phyloP scores from a whole-genome alignment of 2,329 filamentous ascomycete species.

The Fusarium redolens region DNA sequence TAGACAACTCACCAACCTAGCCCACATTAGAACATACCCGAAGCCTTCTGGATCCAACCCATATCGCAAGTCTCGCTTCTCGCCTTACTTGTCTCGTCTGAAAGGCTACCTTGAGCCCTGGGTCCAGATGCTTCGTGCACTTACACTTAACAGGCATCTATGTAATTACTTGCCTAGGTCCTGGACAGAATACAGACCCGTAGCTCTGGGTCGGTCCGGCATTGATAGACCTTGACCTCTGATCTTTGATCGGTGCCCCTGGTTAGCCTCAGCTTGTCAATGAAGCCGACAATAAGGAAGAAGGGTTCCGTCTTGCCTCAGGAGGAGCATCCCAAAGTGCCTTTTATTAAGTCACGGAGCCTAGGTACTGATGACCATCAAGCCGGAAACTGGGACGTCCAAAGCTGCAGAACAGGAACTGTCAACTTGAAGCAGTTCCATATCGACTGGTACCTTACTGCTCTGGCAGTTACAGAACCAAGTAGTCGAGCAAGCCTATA shows the following conservation, averaged over 20 bases:
- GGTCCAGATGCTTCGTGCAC: conserved; percentile 9
- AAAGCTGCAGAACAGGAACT: not conserved
- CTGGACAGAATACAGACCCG: conserved; percentile 13
- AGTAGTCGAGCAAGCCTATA: conserved; percentile 9
- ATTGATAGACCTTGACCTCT: conserved; percentile 33
- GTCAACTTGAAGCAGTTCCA: conserved; percentile 5
- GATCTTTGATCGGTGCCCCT: conserved; percentile 21
- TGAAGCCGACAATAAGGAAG: conserved; percentile 12
- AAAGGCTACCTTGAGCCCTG: conserved; percentile 4
- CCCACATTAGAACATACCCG: conserved; percentile 20
- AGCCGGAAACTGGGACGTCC: not conserved
- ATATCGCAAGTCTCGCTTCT: conserved; percentile 6
- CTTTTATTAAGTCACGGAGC: not conserved
- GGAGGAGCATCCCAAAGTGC: not conserved
- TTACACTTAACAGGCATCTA: not conserved
- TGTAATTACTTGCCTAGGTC: not conserved
- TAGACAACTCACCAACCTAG: conserved; percentile 6
- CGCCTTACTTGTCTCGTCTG: conserved; percentile 11
- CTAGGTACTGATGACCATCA: not conserved
- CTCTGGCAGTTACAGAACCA: conserved; percentile 27
- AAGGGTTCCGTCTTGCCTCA: not conserved
- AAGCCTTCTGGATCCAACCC: conserved; percentile 9
- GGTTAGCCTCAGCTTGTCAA: conserved; percentile 24
- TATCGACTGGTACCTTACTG: conserved; percentile 18
- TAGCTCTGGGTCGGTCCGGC: conserved; percentile 38